A percentile compares a stretch with the other conserved stretches of the same genome.
Conservation (phyloP, 768 basidiomycete species). For the Naematelia aurantialba region DNA sequence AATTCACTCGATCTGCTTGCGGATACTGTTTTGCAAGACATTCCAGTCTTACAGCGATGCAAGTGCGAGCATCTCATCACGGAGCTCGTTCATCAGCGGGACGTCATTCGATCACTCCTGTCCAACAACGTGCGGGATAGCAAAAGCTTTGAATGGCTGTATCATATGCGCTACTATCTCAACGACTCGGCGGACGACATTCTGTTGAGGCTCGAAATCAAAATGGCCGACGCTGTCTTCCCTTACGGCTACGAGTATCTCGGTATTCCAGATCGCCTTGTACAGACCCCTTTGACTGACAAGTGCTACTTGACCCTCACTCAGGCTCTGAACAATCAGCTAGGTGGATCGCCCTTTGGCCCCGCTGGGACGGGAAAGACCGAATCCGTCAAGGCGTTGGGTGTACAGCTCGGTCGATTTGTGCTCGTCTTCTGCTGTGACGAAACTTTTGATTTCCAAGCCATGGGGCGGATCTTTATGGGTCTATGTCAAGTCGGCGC, state of each 20-base stretch:
- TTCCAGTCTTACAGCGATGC: slow-evolving; percentile 82
- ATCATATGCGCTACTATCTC: slow-evolving; percentile 97
- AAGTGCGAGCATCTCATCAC: slow-evolving; percentile 99
- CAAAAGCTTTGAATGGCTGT: slow-evolving; percentile 84
- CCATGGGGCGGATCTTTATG: slow-evolving; percentile 99
- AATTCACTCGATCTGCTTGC: slow-evolving; percentile 91
- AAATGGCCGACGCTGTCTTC: slow-evolving; percentile 85
- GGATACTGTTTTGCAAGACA: slow-evolving; percentile 87
- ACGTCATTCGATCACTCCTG: slow-evolving; percentile 79
- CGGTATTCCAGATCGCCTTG: slow-evolving; percentile 91
- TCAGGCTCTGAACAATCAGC: slow-evolving; percentile 88
- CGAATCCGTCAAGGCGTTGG: slow-evolving; percentile 97
- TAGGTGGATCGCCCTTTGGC: slow-evolving; percentile 96
- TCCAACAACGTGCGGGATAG: slow-evolving; percentile 62
- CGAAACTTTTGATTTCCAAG: slow-evolving; percentile 99
- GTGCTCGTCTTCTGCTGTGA: slow-evolving; percentile 99
- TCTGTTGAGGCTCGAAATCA: slow-evolving; percentile 72
- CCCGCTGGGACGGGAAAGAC: slow-evolving; percentile 99
- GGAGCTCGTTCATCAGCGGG: slow-evolving; percentile 95
- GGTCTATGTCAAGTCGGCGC: slow-evolving; percentile 98
- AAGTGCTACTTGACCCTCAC: slow-evolving; percentile 93
- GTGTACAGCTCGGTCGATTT: slow-evolving; percentile 93
- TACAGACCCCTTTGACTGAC: slow-evolving; percentile 96
- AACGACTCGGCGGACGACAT: slow-evolving; percentile 68
- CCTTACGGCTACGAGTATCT: slow-evolving; percentile 99